phyloP scores from a whole-genome alignment of 306 rosid genomes.

The Sechiopsis laciniata region DNA sequence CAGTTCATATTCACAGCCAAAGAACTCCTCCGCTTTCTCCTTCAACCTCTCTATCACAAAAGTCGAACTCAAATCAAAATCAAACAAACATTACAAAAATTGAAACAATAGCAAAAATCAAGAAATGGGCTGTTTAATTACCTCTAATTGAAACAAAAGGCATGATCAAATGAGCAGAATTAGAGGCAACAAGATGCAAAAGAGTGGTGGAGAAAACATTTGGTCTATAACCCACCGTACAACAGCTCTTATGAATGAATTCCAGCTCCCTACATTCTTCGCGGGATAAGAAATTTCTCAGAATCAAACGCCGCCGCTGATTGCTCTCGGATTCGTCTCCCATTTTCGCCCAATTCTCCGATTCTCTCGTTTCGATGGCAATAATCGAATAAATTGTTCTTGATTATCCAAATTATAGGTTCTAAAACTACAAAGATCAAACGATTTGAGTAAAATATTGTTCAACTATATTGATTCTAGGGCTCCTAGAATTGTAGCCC shows the following conservation, averaged over 20 bases:
- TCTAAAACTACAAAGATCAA: background rate
- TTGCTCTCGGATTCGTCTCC: conserved; percentile 4
- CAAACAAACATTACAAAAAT: background rate
- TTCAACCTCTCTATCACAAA: conserved; percentile 68
- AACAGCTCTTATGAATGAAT: conserved; percentile 79
- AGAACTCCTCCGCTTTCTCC: conserved; percentile 79
- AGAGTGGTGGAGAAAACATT: conserved; percentile 81
- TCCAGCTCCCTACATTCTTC: conserved; percentile 53
- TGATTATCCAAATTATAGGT: background rate
- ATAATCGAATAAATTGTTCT: background rate
- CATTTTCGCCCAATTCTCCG: conserved; percentile 7
- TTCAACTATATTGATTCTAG: background rate
- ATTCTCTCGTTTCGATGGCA: background rate
- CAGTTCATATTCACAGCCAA: conserved; percentile 72
- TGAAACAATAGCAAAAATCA: background rate
- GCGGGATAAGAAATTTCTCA: conserved; percentile 12
- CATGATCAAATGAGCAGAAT: conserved; percentile 52
- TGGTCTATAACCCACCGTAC: conserved; percentile 83
- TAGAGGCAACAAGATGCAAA: conserved; percentile 75
- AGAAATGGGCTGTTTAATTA: background rate
- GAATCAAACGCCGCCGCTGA: conserved; percentile 8
- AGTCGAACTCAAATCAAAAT: conserved; percentile 17
- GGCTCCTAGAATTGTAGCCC: background rate
- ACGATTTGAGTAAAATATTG: background rate
- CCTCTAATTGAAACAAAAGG: conserved; percentile 85